phyloP scores from a whole-genome alignment of 1,284 basidiomycete genomes.

The Meripilus lineatus region DNA sequence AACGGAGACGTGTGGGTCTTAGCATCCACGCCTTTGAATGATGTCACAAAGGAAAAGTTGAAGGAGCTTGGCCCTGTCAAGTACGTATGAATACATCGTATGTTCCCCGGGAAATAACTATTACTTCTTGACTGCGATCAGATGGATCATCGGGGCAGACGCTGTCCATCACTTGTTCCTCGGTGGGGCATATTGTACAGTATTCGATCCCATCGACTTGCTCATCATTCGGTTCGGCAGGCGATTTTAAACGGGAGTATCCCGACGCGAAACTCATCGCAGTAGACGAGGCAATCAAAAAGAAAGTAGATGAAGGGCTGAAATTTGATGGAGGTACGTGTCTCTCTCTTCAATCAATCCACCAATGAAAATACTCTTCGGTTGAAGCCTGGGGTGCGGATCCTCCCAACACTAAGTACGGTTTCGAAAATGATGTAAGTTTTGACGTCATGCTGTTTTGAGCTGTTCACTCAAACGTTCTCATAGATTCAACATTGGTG shows the following conservation, averaged over 20 bases:
- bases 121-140: no score
- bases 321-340: constrained; percentile 58
- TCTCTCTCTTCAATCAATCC: no score
- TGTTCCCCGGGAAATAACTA: no score
- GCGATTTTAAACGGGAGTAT: constrained; percentile 71
- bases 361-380: no score
- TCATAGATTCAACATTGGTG: constrained; percentile 66
- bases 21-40: constrained; percentile 77
- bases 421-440: constrained; percentile 78
- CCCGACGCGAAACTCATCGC: constrained; percentile 75
- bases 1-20: constrained; percentile 80
- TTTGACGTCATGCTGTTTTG: constrained; percentile 7
- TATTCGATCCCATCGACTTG: background rate
- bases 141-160: constrained; percentile 66
- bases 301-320: constrained; percentile 33
- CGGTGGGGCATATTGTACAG: constrained; percentile 29
- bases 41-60: constrained; percentile 68
- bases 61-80: constrained; percentile 76
- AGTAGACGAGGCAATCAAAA: constrained; percentile 49
- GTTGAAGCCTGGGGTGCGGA: constrained; percentile 64
- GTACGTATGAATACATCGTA: constrained; percentile 34
- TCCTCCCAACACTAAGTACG: constrained; percentile 61
- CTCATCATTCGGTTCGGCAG: no score
- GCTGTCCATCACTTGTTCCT: constrained; percentile 65
- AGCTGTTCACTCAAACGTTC: no score